Percentiles rank a stretch among this genome's conserved stretches.
These are phyloP conservation scores for Acanthamoeba lenticulata DNA, from an alignment of 208 protist genomes.

Conservation along the genomic window DNA sequence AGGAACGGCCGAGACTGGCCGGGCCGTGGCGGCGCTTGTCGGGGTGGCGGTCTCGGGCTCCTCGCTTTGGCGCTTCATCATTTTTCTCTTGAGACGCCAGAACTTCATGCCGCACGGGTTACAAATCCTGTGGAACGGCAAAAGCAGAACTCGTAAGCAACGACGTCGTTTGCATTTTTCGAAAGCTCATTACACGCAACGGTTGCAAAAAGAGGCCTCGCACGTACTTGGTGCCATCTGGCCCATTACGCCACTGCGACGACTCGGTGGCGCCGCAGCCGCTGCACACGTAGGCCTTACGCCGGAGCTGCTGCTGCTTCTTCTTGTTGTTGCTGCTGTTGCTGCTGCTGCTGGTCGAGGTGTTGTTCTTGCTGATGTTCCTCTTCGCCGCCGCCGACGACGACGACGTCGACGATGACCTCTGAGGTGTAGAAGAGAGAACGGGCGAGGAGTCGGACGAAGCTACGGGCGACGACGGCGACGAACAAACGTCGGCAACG, in stretches of 20 bases:
- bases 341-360: neutral
- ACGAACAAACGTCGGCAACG: neutral
- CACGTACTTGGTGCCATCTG: constrained; percentile 1
- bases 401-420: no score
- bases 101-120: constrained; percentile 9
- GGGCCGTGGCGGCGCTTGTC: neutral
- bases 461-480: neutral
- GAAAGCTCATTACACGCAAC: neutral
- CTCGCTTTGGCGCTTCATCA: neutral
- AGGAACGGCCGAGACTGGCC: no score
- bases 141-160: no score
- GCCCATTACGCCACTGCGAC: neutral
- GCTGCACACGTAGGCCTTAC: neutral
- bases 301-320: neutral
- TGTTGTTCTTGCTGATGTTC: neutral
- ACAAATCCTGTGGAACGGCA: neutral
- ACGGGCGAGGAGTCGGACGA: no score
- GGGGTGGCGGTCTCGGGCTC: neutral
- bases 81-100: neutral
- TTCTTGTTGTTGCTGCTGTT: neutral
- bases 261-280: constrained; percentile 9
- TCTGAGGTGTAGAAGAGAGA: no score
- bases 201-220: neutral
- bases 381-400: neutral
- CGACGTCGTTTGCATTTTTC: no score